Evolutionary conservation across 2,329 filamentous ascomycete species (phyloP), one percentile per base, ranked within the genome.

Genomic region (Nemania bipapillata): DNA sequence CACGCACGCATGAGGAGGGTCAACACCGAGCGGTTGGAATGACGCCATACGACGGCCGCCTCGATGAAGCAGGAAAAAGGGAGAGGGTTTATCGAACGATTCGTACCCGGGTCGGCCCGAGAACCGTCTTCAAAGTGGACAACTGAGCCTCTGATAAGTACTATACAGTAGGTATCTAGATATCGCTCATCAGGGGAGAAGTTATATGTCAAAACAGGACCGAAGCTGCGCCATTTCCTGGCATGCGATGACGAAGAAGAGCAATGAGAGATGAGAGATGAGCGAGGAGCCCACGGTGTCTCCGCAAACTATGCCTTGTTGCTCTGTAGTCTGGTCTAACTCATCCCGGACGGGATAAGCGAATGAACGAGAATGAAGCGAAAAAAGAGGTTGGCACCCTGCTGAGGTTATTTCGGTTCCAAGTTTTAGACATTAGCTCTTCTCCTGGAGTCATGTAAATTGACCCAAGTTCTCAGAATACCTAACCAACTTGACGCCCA

Each of bases 101-200:
- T 20, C 37, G 22, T 37, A 37, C 26, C 32, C 57, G 52, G 45
- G 28, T 32, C 63, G 63, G 53, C 28, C 63, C 37, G 62, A 66
- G 26, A 12, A 17, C 50, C 28, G 37, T 62, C 24, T 45, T 50
- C n/a, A 17, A 30, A 28, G 30, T 53, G 35, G 42, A 45, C 37
- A 52, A 45, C 20, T 30, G 42, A 65, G 56, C 52, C 50, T 55
- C 32, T 56, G 12, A 26, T 22, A 59, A 28, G 20, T 20, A 45
- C 8, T 12, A n/a, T 28, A 35, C 22, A 5, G 2, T 35, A 54
- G 50, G 28, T 35, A 32, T 17, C 8, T 35, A 54, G 50, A 24
- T 35, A 32, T 37, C 42, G 17, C 22, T 26, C 37, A 56, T n/a
- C n/a, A 24, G 50, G 17, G 35, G 37, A 32, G n/a, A 24, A 11